Evolutionary conservation across 2,329 filamentous ascomycete species (phyloP), one percentile per base, ranked within the genome.

Genomic region (Chrysoporthe deuterocubensis): DNA sequence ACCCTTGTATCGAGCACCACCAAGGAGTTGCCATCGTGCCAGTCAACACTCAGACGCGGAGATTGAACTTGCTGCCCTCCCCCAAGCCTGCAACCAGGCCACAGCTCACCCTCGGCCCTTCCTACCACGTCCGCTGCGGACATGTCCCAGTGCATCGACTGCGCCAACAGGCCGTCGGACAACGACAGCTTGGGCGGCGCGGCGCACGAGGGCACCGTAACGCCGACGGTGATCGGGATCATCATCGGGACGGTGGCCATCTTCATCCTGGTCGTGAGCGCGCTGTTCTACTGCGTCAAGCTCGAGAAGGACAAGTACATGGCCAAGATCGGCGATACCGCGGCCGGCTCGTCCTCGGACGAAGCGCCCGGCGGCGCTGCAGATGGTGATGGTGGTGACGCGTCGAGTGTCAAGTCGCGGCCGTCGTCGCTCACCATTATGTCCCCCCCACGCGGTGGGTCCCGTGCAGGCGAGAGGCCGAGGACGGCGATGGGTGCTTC

Each of bases 281-380:
- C 66, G n/a, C 68, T 70, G 21, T 70, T 70, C 58, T 70, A 70
- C 68, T 70, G 68, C 66, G 66, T 67, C 62, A 70, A 70, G 66
- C 62, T 68, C 52, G 68, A 70, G 66, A 58, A 14, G 56, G 34
- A 56, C 16, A 54, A 59, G 43, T 57, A 63, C 52, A 59, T 34
- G 59, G 42, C 48, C 58, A 64, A 57, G 42, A 16, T 48, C 26
- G 40, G 57, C 13, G 50, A 18, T 14, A 37, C 37, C 9, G 50
- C 9, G 2, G 5, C 14, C 2, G 32, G 26, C 11, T 21, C 13
- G 16, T n/a, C 26, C 18, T 3, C 54, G 1, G 1, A 34, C 2
- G 37, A 59, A 0, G 7, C 16, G 1, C n/a, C 34, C 2, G 2
- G 11, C 7, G 34, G 34, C 18, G 44, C 26, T 26, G 26, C 26